Conservation (phyloP, 1,284 basidiomycete species). For the Ustilago nuda region DNA sequence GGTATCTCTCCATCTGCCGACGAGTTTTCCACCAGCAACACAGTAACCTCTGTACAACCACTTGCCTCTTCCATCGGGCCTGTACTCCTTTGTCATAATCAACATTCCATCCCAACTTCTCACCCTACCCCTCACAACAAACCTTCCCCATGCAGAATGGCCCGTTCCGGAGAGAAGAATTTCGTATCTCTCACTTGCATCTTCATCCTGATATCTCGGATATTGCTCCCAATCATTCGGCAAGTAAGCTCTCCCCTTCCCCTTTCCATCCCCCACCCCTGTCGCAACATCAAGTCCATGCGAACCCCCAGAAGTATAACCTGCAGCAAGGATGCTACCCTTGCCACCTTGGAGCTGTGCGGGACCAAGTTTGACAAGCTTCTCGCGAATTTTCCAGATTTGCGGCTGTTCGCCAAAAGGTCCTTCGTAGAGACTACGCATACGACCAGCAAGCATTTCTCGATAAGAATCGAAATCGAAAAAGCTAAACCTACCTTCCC, state of each 20-base stretch:
- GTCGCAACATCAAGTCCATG: background rate
- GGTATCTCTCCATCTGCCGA: slow-evolving; percentile 70
- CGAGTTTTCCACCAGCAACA: slow-evolving; percentile 60
- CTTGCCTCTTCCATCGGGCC: slow-evolving; percentile 72
- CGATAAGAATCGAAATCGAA: slow-evolving; percentile 74
- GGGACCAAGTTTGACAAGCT: slow-evolving; percentile 66
- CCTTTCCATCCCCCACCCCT: slow-evolving; percentile 25
- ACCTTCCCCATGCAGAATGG: slow-evolving; percentile 73
- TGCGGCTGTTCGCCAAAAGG: slow-evolving; percentile 74
- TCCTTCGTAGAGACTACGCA: slow-evolving; percentile 72
- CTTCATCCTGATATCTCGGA: slow-evolving; percentile 45
- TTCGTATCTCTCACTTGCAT: slow-evolving; percentile 62
- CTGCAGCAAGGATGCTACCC: slow-evolving; percentile 43
- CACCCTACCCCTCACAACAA: slow-evolving; percentile 72
- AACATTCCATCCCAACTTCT: slow-evolving; percentile 73
- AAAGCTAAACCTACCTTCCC: slow-evolving; percentile 74
- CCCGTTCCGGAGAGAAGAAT: slow-evolving; percentile 72
- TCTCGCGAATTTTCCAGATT: slow-evolving; percentile 73
- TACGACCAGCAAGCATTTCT: slow-evolving; percentile 71
- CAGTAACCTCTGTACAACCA: slow-evolving; percentile 73
- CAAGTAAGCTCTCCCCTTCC: slow-evolving; percentile 29
- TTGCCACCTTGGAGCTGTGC: slow-evolving; percentile 37
- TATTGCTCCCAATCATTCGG: slow-evolving; percentile 48
- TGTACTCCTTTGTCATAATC: slow-evolving; percentile 72
- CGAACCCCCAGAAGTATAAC: slow-evolving; percentile 24